These are phyloP conservation scores for Fusarium veterinarium DNA, from an alignment of 2,329 filamentous ascomycete genomes.

Conservation along the genomic window DNA sequence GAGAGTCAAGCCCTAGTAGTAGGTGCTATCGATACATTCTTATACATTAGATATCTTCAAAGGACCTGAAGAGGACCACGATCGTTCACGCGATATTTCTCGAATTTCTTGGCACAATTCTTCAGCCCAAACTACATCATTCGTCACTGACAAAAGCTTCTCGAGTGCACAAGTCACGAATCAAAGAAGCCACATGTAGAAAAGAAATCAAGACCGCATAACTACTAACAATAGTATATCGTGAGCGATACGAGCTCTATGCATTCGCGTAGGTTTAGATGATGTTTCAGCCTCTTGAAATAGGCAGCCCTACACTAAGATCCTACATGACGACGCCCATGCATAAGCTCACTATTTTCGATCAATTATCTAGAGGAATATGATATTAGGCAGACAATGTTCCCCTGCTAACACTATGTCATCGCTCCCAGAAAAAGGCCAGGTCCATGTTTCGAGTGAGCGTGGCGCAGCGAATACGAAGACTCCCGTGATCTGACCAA, in stretches of 20 bases:
- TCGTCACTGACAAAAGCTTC: not conserved
- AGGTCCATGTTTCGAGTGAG: not conserved
- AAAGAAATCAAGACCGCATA: not conserved
- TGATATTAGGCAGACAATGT: not conserved
- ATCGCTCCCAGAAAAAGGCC: not conserved
- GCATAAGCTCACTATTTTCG: not conserved
- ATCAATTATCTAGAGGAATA: not conserved
- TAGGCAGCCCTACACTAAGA: not conserved
- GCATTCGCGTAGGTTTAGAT: not conserved
- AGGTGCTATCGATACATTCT: not conserved
- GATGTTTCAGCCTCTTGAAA: not conserved
- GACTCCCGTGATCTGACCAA: not conserved
- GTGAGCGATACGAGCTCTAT: not conserved
- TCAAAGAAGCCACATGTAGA: not conserved
- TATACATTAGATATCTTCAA: not conserved
- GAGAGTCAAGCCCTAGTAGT: not conserved
- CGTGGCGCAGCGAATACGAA: constrained; percentile 15
- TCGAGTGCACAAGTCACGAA: not conserved
- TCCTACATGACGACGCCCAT: not conserved
- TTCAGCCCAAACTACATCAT: not conserved
- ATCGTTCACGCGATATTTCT: not conserved
- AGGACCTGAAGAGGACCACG: not conserved
- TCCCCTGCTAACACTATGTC: not conserved
- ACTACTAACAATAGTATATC: not conserved
- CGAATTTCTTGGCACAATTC: not conserved